Conservation (phyloP, 768 basidiomycete genomes). For the Hericium alpestre region DNA sequence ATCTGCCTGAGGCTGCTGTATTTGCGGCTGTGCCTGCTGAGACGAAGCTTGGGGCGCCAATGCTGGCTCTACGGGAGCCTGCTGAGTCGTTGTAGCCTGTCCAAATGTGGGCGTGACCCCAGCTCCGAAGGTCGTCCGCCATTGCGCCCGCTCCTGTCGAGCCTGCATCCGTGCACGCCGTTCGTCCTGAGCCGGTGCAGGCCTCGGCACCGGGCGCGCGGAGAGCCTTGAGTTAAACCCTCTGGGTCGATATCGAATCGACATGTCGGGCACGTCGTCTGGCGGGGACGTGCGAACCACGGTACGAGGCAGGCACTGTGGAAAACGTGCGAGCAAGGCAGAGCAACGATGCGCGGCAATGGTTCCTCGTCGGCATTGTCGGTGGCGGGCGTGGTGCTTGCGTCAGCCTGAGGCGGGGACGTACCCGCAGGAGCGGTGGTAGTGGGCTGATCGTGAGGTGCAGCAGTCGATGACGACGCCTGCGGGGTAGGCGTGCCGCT, state of each 20-base stretch:
- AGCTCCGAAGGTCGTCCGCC: too few relatives aligned
- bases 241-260: constrained; percentile 78
- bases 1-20: not conserved
- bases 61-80: too few relatives aligned
- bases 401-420: not conserved
- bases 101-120: too few relatives aligned
- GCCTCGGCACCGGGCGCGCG: constrained; percentile 5
- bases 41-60: constrained; percentile 2
- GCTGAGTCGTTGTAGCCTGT: too few relatives aligned
- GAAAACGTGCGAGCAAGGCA: constrained; percentile 78
- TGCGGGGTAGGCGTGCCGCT: not conserved
- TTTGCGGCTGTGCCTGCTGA: constrained; percentile 6
- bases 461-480: not conserved
- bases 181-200: not conserved
- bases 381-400: constrained; percentile 3
- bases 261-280: constrained; percentile 78
- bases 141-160: too few relatives aligned
- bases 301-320: constrained; percentile 69
- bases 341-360: constrained; percentile 43
- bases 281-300: constrained; percentile 71
- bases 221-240: constrained; percentile 39
- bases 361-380: constrained; percentile 10
- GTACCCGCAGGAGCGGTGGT: not conserved
- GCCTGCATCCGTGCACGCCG: too few relatives aligned
- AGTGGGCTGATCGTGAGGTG: not conserved